A percentile compares a stretch with the other conserved stretches of the same genome.
Evolutionary conservation across 116 monocot genomes (phyloP).

Genomic region (Posidonia oceanica): DNA sequence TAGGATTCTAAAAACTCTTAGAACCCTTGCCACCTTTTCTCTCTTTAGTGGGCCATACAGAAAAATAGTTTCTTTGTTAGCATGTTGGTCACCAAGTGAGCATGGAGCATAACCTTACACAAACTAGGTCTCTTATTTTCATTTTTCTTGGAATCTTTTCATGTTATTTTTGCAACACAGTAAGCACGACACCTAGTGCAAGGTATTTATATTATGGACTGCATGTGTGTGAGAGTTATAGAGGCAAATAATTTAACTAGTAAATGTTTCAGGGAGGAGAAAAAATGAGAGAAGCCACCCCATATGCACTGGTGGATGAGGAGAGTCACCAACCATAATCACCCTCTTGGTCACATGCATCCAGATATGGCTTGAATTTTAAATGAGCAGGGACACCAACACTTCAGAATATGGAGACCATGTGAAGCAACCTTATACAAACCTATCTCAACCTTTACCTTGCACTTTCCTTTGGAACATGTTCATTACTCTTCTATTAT

Average conservation of each 20-base stretch:
- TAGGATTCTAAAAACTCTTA: conserved; percentile 7
- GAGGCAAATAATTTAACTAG: neutral
- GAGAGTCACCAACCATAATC: conserved; percentile 5
- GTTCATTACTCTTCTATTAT: neutral
- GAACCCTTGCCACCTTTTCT: neutral
- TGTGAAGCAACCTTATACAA: conserved; percentile 15
- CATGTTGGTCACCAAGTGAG: conserved; percentile 16
- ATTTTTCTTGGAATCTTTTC: conserved; percentile 44
- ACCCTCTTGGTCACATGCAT: conserved; percentile 1
- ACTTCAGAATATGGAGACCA: conserved; percentile 20
- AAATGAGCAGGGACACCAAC: neutral
- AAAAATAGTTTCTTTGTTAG: neutral
- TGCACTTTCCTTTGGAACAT: conserved; percentile 6
- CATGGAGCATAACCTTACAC: conserved; percentile 16
- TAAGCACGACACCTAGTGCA: conserved; percentile 15
- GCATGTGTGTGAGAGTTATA: neutral
- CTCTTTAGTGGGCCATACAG: neutral
- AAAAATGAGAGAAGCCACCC: conserved; percentile 1
- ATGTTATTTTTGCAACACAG: conserved; percentile 35
- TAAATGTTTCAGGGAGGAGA: neutral
- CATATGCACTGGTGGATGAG: conserved; percentile 15
- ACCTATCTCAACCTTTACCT: neutral
- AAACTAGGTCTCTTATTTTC: conserved; percentile 4
- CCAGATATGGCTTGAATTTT: conserved; percentile 1
- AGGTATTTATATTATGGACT: conserved; percentile 1